Evolutionary conservation across 2,329 filamentous ascomycete species (phyloP).

Genomic region (Fusarium sp.): DNA sequence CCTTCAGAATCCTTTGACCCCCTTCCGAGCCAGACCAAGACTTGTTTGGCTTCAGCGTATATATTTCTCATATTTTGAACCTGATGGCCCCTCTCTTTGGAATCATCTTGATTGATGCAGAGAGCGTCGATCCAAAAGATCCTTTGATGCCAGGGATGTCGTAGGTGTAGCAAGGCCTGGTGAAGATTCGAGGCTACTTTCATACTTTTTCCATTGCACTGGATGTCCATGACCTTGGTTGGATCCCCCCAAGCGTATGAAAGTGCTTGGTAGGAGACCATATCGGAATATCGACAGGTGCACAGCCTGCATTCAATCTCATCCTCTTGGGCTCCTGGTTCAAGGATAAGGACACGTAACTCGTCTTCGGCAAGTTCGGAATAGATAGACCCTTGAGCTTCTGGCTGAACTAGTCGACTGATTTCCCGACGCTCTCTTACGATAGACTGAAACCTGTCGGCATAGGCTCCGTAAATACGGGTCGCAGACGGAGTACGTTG

Average conservation of each 20-base stretch:
- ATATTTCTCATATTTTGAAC: background rate
- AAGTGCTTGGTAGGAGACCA: background rate
- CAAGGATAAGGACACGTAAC: background rate
- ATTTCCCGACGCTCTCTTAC: background rate
- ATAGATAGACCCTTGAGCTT: background rate
- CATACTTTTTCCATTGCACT: background rate
- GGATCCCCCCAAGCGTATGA: background rate
- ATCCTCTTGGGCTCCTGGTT: background rate
- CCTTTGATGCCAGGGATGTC: background rate
- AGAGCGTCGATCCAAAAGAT: slow-evolving; percentile 4
- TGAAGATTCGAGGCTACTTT: background rate
- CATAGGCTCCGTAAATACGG: too few species aligned
- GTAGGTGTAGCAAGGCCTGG: background rate
- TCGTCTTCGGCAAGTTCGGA: background rate
- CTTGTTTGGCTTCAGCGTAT: background rate
- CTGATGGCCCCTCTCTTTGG: background rate
- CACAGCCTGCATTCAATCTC: background rate
- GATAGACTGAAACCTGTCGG: background rate
- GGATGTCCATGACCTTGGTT: background rate
- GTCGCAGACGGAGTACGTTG: too few species aligned
- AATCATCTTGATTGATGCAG: background rate
- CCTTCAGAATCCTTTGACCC: background rate
- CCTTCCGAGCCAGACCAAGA: background rate
- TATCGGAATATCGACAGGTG: background rate
- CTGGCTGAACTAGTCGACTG: background rate